phyloP scores from a whole-genome alignment of 345 rosid species.

The Pseudoturritis turrita region DNA sequence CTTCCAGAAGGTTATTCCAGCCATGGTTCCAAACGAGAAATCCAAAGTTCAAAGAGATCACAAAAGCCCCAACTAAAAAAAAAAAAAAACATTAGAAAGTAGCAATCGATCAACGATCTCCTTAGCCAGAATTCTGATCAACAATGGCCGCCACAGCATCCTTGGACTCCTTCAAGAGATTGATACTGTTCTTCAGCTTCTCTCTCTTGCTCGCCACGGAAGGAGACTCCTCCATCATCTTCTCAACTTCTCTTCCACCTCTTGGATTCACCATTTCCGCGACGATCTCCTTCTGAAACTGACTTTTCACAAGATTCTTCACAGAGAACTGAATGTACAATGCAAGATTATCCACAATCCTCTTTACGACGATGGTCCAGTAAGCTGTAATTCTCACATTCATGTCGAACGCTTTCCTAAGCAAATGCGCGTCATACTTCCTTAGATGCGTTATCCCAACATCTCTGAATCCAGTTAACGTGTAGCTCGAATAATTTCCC shows the following conservation, averaged over 20 bases:
- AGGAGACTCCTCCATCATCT: slow-evolving; percentile 20
- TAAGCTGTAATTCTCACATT: slow-evolving; percentile 30
- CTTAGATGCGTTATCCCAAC: background rate
- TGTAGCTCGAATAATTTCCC: background rate
- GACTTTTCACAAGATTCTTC: slow-evolving; percentile 20
- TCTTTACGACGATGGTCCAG: slow-evolving; percentile 26
- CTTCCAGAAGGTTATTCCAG: too few relatives aligned
- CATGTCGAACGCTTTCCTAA: slow-evolving; percentile 21
- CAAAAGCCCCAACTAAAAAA: background rate
- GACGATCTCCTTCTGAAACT: slow-evolving; percentile 16
- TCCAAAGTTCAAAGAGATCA: background rate
- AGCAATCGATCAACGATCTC: background rate
- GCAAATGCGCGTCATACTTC: background rate
- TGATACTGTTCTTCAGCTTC: background rate
- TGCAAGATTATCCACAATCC: slow-evolving; percentile 32
- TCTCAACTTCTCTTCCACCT: slow-evolving; percentile 1
- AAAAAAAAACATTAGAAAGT: background rate
- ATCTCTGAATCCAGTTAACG: background rate
- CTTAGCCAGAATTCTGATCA: slow-evolving; percentile 5
- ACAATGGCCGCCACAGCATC: slow-evolving; percentile 6
- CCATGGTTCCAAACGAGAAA: too few relatives aligned
- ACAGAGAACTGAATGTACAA: slow-evolving; percentile 25
- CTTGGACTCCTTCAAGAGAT: slow-evolving; percentile 30
- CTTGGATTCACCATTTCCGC: background rate
- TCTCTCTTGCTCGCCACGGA: slow-evolving; percentile 9